A percentile compares a stretch with the other conserved stretches of the same genome.
Conservation (phyloP, 352 stramenopile species). For the Phytophthora multivora region DNA sequence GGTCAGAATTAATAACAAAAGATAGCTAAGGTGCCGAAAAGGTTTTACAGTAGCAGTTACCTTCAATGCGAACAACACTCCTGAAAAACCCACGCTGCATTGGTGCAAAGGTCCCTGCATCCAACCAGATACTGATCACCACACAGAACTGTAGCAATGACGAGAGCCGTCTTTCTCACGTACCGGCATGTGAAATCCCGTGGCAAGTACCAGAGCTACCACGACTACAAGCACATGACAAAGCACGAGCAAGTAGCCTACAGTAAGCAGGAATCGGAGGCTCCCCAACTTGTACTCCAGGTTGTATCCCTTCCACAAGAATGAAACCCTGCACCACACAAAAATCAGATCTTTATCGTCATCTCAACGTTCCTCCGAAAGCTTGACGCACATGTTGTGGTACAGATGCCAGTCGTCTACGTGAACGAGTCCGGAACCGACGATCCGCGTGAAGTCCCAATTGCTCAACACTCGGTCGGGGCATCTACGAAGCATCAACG, state of each 20-base stretch:
- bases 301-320: constrained; percentile 89
- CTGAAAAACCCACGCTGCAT: constrained; percentile 82
- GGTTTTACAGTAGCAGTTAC: constrained; percentile 20
- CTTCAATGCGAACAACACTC: constrained; percentile 84
- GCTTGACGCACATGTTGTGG: constrained; percentile 83
- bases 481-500: constrained; percentile 50
- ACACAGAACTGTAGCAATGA: neutral
- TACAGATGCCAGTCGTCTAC: constrained; percentile 90
- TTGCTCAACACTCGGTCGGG: constrained; percentile 58
- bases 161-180: neutral
- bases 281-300: constrained; percentile 70
- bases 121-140: neutral
- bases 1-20: too few species aligned
- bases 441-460: constrained; percentile 53
- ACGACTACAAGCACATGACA: constrained; percentile 64
- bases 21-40: too few species aligned
- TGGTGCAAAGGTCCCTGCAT: constrained; percentile 50
- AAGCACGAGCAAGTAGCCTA: constrained; percentile 64
- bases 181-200: constrained; percentile 33
- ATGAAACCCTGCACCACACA: constrained; percentile 57
- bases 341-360: constrained; percentile 6
- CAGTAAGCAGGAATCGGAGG: constrained; percentile 49
- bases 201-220: constrained; percentile 37
- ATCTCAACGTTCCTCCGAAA: neutral
- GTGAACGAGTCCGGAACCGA: constrained; percentile 84